These are phyloP conservation scores for Alnus rubra DNA, from an alignment of 306 rosid species.

Conservation along the genomic window DNA sequence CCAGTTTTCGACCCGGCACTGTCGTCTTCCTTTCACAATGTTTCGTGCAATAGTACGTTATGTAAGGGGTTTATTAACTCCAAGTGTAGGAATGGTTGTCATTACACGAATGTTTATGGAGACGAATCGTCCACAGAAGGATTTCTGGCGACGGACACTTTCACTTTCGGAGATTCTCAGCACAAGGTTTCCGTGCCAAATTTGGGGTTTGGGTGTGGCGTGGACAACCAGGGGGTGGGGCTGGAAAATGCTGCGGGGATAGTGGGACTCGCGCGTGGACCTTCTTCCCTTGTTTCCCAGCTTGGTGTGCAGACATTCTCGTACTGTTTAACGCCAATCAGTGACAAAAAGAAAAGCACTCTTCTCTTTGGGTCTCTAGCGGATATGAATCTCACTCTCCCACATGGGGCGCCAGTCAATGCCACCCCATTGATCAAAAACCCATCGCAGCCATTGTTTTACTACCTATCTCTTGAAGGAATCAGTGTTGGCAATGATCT, in stretches of 20 bases:
- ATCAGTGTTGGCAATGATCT: background rate
- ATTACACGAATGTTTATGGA: background rate
- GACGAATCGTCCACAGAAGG: background rate
- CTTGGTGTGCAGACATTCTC: background rate
- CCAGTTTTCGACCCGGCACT: background rate
- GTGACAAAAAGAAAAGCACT: background rate
- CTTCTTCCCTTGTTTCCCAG: background rate
- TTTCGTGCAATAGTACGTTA: background rate
- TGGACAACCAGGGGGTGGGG: background rate
- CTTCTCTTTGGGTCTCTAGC: background rate
- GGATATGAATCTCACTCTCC: background rate
- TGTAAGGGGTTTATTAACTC: background rate
- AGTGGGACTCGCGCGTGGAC: slow-evolving; percentile 1
- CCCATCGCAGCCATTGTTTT: background rate
- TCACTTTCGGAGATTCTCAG: background rate
- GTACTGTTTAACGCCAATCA: background rate
- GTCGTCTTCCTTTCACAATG: background rate
- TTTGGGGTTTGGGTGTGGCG: background rate
- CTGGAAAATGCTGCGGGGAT: background rate
- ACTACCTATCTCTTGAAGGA: background rate
- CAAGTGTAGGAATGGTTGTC: background rate
- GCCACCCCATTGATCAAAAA: background rate
- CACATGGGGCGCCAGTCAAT: background rate
- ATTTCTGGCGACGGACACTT: background rate
- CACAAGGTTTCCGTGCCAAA: background rate